These are phyloP conservation scores for Fusarium burgessii DNA, from an alignment of 2,329 filamentous ascomycete species.

Conservation along the genomic window DNA sequence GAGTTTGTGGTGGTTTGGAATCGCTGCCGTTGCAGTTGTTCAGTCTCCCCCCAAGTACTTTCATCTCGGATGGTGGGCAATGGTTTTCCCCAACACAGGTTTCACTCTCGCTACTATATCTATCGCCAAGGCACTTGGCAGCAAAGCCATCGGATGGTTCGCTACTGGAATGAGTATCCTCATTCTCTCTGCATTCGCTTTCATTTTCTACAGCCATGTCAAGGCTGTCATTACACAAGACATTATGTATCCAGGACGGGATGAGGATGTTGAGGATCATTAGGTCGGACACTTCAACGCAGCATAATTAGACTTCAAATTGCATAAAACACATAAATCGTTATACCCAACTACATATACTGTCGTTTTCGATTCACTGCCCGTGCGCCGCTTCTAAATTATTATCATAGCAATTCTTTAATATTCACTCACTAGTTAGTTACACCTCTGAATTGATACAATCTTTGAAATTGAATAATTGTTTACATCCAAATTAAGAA, in stretches of 20 bases:
- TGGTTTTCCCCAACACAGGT: conserved; percentile 71
- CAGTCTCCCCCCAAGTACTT: conserved; percentile 60
- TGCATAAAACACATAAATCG: conserved; percentile 1
- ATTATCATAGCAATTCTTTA: not conserved
- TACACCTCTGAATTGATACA: not conserved
- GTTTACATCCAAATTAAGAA: not conserved
- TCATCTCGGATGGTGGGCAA: conserved; percentile 72
- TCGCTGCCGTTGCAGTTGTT: conserved; percentile 51
- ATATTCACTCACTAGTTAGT: conserved; percentile 1
- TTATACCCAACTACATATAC: not conserved
- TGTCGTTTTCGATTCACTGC: not conserved
- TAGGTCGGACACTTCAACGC: conserved; percentile 29
- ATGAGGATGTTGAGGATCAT: conserved; percentile 65
- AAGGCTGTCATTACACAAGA: conserved; percentile 62
- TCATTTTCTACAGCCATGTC: conserved; percentile 57
- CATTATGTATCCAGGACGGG: conserved; percentile 65
- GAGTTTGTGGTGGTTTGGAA: conserved; percentile 67
- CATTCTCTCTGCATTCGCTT: conserved; percentile 56
- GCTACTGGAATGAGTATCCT: conserved; percentile 64
- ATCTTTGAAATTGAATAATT: not conserved
- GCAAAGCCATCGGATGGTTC: conserved; percentile 59
- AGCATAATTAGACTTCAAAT: not conserved
- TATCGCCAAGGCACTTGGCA: conserved; percentile 61
- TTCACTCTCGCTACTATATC: conserved; percentile 68
- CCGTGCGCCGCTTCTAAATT: not conserved